Evolutionary conservation across 2,329 filamentous ascomycete species (phyloP).

Genomic region (Ceratocystis smalleyi): DNA sequence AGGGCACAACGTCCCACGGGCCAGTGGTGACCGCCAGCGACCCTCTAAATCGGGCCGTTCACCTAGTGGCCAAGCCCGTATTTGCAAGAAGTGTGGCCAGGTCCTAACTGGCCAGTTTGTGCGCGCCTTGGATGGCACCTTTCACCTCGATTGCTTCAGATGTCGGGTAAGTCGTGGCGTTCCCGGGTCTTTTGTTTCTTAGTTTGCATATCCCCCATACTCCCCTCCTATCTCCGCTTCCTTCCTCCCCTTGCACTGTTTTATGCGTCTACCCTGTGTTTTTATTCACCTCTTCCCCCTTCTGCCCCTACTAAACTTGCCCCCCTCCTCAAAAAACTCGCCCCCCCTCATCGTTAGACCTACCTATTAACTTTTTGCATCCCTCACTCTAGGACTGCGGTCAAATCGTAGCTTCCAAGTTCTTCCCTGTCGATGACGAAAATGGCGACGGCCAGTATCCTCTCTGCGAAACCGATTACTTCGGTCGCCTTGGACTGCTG

Average conservation of each 20-base stretch:
- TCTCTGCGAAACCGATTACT: conserved; percentile 95
- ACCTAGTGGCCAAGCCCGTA: conserved; percentile 44
- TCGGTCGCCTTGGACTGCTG: conserved; percentile 74
- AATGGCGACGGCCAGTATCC: conserved; percentile 77
- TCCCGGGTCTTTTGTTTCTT: background rate
- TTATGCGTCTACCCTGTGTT: background rate
- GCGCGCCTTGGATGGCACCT: conserved; percentile 80
- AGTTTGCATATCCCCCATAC: conserved; percentile 14
- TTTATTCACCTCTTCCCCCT: background rate
- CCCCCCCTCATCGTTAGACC: conserved; percentile 8
- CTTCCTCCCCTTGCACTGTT: background rate
- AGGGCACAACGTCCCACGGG: background rate
- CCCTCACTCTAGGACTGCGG: conserved; percentile 60
- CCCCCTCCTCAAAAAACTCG: background rate
- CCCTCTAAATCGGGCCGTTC: conserved; percentile 32
- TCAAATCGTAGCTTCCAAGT: conserved; percentile 94
- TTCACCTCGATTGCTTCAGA: conserved; percentile 94
- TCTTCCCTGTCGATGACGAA: conserved; percentile 91
- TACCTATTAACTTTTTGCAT: conserved; percentile 10
- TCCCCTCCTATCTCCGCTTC: conserved; percentile 10
- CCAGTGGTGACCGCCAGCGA: conserved; percentile 14
- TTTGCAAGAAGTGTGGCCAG: conserved; percentile 78
- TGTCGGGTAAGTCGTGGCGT: conserved; percentile 55
- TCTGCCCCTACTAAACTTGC: background rate
- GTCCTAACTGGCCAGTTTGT: conserved; percentile 90